Evolutionary conservation across 805 yeast species (phyloP), one percentile per base, ranked within the genome.

Genomic region (Barnettozyma californica): DNA sequence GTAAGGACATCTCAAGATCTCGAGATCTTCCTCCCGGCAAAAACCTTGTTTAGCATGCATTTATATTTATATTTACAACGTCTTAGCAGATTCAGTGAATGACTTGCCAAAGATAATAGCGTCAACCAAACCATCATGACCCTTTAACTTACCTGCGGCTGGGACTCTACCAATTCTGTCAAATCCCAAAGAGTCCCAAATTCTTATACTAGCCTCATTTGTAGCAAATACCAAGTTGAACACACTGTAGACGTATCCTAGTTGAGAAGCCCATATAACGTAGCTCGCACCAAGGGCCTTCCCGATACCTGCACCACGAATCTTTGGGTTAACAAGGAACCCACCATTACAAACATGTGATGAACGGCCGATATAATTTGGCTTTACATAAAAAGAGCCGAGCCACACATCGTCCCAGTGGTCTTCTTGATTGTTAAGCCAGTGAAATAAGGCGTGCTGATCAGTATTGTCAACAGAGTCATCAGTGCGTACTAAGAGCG

Each of bases 301-400:
- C 1, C 96, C 97, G 14, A 87, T 65, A 9, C 85, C 83, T 42
- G 73, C 64, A 0, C 95, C 94, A 52, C 97, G 74, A 23, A 69
- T 68, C 0, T 53, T 53, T 9, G 73, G 70, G 50, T 77, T 77
- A 7, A 91, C 96, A 10, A 89, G 62, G 60, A 91, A 91, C 0
- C 95, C 96, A 0, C 83, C 97, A 63, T 91, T 91, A 59, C 96
- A 88, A 26, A 80, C 83, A 59, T 91, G 97, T 0, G 94, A 80
- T 53, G 92, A 83, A 49, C 96, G 76, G 9, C 95, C 96, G 2
- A 73, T 67, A 62, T 90, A 91, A 65, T 91, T 91, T 16, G 98
- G 96, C 60, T 87, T 89, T 58, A 90, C 72, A 64, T 84, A 87
- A 62, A 83, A 86, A 2, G 86, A 78, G 1, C 97, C 97, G 41